These are phyloP conservation scores for Suhomyces kunorum DNA, from an alignment of 1,139 yeast genomes.

Conservation along the genomic window DNA sequence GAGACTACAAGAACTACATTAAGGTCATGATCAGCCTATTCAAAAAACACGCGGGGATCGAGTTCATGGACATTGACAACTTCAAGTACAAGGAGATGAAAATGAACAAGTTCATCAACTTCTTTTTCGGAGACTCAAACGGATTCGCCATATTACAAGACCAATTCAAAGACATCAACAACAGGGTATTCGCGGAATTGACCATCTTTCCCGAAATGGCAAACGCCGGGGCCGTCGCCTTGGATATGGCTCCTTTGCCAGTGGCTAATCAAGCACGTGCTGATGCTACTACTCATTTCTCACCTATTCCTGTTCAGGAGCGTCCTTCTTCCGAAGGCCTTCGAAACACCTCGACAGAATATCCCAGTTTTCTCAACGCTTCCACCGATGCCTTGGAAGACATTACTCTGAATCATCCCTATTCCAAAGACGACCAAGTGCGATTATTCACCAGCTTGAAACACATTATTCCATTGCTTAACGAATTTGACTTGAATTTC, in stretches of 20 bases:
- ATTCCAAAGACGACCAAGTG: constrained; percentile 19
- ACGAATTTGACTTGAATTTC: constrained; percentile 32
- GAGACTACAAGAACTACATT: constrained; percentile 15
- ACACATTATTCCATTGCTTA: constrained; percentile 33
- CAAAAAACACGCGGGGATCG: constrained; percentile 26
- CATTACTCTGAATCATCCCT: constrained; percentile 13
- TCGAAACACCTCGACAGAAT: background rate
- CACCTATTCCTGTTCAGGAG: too few relatives aligned
- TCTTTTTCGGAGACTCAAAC: constrained; percentile 19
- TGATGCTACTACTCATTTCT: background rate
- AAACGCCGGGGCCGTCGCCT: too few relatives aligned
- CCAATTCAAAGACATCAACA: constrained; percentile 17
- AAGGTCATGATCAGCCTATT: constrained; percentile 27
- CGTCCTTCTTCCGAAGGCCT: background rate
- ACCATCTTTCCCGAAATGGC: constrained; percentile 18
- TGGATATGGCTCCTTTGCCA: background rate
- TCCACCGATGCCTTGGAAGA: background rate
- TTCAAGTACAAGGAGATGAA: constrained; percentile 24
- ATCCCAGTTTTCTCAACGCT: background rate
- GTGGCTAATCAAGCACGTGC: too few relatives aligned
- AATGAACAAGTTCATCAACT: constrained; percentile 21
- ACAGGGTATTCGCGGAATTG: constrained; percentile 16
- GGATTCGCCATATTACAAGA: constrained; percentile 20
- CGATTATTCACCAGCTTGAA: constrained; percentile 21
- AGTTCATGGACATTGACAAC: constrained; percentile 26